Base-by-base conservation (phyloP, 768 basidiomycete genomes). In the Leccinellum rugosiceps region DNA sequence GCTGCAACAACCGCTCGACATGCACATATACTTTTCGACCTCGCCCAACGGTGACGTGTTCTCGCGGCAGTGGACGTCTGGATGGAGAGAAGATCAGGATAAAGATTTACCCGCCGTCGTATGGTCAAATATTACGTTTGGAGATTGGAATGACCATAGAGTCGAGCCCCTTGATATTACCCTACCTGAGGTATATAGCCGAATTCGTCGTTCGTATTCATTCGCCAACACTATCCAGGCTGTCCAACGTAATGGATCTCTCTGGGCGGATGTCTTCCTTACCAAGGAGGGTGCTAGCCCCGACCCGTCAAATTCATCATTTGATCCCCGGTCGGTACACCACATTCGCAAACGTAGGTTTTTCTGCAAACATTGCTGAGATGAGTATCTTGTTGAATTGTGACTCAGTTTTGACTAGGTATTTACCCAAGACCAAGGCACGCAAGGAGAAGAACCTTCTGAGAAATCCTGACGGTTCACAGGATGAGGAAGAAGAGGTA, bases 391-490 rank as follows among this genome's bases (percentile, higher is more conserved):
- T 38, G 61, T 55, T 19, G 34, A 8, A 26, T 43, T 35, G 30
- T 48, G 26, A 46, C 21, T 7, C 55, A 97, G 95, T 88, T 28
- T 75, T 99, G 61, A 96, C 92, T 2, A 85, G 90, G n/a, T 95
- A 94, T 71, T 64, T 89, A 31, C 82, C 88, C 6, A 88, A 83
- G 64, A 64, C 76, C 21, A 94, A 89, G 69, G 71, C 81, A 9
- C 81, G 94, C 31, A 94, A 91, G 65, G 86, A 86, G 72, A 92
- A 94, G 75, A 94, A 85, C 55, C 82, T 99, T 13, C 75, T 98
- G 19, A 64, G 72, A 11, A 64, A 59, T n/a, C 69, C 73, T 61
- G 77, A 77, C 44, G 72, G 72, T 17, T 71, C 66, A 47, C 76
- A 66, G 38, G 74, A 74, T 28, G 78, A 80, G 52, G 80, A 82